Conservation (phyloP, 179 eudicot species). For the Drosera spatulata region DNA sequence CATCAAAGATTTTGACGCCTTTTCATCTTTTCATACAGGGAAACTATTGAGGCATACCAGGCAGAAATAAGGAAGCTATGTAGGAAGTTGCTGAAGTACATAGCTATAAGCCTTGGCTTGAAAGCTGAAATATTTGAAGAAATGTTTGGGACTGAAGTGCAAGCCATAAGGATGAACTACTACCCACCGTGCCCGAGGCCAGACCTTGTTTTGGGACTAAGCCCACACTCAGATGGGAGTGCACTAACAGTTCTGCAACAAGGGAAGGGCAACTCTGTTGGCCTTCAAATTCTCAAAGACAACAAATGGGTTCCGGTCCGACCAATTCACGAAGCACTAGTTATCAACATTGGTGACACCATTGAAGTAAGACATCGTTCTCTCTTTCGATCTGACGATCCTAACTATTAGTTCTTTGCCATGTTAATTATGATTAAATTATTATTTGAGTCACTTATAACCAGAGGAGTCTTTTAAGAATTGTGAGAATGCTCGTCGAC, state of each 20-base stretch:
- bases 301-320: constrained; percentile 60
- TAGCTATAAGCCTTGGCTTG: constrained; percentile 53
- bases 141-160: constrained; percentile 72
- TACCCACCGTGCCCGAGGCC: constrained; percentile 95
- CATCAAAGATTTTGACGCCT: too few relatives aligned
- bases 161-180: constrained; percentile 88
- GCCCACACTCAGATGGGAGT: constrained; percentile 99
- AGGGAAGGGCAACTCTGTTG: constrained; percentile 49
- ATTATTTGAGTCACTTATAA: too few relatives aligned
- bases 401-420: too few relatives aligned
- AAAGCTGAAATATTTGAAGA: constrained; percentile 44
- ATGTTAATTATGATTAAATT: too few relatives aligned
- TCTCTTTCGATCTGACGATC: neutral
- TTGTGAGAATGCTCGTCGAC: too few relatives aligned
- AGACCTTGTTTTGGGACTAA: constrained; percentile 82
- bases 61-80: constrained; percentile 49
- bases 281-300: constrained; percentile 75
- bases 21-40: constrained; percentile 18
- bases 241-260: constrained; percentile 89
- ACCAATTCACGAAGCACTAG: constrained; percentile 63
- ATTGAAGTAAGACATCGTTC: constrained; percentile 40
- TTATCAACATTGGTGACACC: constrained; percentile 90
- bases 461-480: too few relatives aligned
- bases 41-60: constrained; percentile 56
- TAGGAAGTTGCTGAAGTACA: constrained; percentile 41